Evolutionary conservation across 805 yeast genomes (phyloP), one percentile per base, ranked within the genome.

Genomic region (Kurtzmaniella cleridarum): DNA sequence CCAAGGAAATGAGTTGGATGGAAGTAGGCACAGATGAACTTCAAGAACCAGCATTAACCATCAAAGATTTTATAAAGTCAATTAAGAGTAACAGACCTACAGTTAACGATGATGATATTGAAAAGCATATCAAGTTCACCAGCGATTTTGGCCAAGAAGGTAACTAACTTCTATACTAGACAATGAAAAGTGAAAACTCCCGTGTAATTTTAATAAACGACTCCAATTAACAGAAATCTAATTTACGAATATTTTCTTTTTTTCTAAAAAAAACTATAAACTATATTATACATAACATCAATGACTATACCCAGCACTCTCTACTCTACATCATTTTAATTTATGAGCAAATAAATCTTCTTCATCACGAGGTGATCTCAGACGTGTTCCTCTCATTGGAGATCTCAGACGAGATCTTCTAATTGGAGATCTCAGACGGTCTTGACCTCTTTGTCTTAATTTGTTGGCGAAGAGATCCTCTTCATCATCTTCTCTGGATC

Each of bases 101-200:
- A 0, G 98, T 93, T 28, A 93, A 93, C 55, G 81, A 76, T 33
- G 76, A 75, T 9, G 99, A 93, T 59, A 75, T 93, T 43, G 73
- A 69, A 43, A 83, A 82, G 54, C 97, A 91, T 60, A 78, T 79
- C 35, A 84, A 86, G 47, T 93, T 93, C 57, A 93, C 99, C 0
- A 76, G 74, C 32, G 99, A 93, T 63, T 93, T 93, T 58, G 99
- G 98, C 29, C 96, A 91, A 53, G 98, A 93, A 62, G 99, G 99
- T 33, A 88, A 86, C 52, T 86, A 60, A 53, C 16, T 17, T 8
- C 32, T 8, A 14, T 11, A 5, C 5, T 36, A 27, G n/a, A 35
- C 14, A 36, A 16, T 37, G 24, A 20, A 5, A 20, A 20, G 8
- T 20, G 24, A 20, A 20, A 27, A 27, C 27, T n/a, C n/a, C n/a